Conservation (phyloP, 2,329 filamentous ascomycete species). For the Thielaviopsis populi region DNA sequence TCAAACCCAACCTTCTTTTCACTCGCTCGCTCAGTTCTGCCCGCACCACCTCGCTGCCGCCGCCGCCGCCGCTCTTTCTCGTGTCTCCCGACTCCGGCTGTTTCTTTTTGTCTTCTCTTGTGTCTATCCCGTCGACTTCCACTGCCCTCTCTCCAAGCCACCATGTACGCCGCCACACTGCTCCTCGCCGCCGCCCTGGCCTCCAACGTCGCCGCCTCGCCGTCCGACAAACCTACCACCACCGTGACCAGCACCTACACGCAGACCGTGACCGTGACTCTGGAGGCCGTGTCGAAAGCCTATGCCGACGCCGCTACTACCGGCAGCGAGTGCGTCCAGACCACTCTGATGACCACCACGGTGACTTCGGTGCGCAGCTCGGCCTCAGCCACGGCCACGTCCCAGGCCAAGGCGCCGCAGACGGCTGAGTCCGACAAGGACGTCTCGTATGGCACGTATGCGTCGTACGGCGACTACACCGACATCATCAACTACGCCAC, state of each 20-base stretch:
- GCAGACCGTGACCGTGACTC: conserved; percentile 6
- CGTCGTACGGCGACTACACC: conserved; percentile 11
- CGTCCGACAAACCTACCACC: not conserved
- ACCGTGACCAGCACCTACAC: conserved; percentile 10
- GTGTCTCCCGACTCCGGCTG: not conserved
- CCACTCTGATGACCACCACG: conserved; percentile 6
- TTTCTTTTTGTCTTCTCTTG: not conserved
- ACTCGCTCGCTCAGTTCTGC: no score
- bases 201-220: not conserved
- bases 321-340: not conserved
- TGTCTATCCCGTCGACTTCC: not conserved
- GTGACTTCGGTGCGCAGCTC: not conserved
- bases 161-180: conserved; percentile 1
- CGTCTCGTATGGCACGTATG: conserved; percentile 5
- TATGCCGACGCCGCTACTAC: not conserved
- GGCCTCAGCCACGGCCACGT: not conserved
- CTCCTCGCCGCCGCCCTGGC: not conserved
- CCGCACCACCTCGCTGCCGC: no score
- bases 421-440: not conserved
- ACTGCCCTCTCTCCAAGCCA: not conserved
- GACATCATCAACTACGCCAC: conserved; percentile 1
- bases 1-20: not conserved
- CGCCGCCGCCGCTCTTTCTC: not conserved
- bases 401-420: not conserved
- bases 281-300: not conserved